Base-by-base conservation (phyloP, 176 grass and related monocot genomes). In the Chloris gayana region DNA sequence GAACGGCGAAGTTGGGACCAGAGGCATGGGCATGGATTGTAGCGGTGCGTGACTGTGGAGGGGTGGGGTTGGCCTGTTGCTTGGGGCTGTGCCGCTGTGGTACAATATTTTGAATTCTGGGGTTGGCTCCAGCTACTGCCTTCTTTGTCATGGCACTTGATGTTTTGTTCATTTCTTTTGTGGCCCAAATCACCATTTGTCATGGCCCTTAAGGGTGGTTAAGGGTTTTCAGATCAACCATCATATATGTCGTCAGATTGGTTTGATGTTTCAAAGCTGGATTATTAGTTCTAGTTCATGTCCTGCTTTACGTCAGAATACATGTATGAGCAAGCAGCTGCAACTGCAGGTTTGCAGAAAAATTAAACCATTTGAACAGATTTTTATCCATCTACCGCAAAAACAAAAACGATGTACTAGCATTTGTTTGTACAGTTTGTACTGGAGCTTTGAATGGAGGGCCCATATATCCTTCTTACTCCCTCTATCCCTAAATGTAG, bases 61-160 rank as follows among this genome's bases (percentile, higher is more conserved):
- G 46, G 46, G 65, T 64, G 41, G 11, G 25, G 15, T 47, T 81
- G 78, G 82, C 58, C n/a, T 45, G 47, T 58, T 81, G 44, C 64
- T 41, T 53, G 64, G 18, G 18, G 38, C 13, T 58, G 68, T 73
- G 27, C 39, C 26, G 38, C 13, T 58, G 68, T 73, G 27, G 56
- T 35, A 49, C 26, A 53, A 29, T 54, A 54, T 54, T 50, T 54
- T 54, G 19, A 54, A 54, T 54, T 54, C 18, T 82, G 77, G 58
- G 25, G 47, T 76, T 81, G 82, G 81, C 72, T 85, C 82, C 82
- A 76, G 82, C 76, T 80, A 53, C 62, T 70, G 25, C 41, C 9
- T 76, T 85, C 34, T 35, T 72, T 81, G 72, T 76, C 83, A 81
- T 72, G 66, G 35, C 64, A 67, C 81, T 87, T 77, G 70, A 19